A percentile compares a stretch with the other conserved stretches of the same genome.
phyloP scores from a whole-genome alignment of 345 rosid genomes.

The Trapa incisa region DNA sequence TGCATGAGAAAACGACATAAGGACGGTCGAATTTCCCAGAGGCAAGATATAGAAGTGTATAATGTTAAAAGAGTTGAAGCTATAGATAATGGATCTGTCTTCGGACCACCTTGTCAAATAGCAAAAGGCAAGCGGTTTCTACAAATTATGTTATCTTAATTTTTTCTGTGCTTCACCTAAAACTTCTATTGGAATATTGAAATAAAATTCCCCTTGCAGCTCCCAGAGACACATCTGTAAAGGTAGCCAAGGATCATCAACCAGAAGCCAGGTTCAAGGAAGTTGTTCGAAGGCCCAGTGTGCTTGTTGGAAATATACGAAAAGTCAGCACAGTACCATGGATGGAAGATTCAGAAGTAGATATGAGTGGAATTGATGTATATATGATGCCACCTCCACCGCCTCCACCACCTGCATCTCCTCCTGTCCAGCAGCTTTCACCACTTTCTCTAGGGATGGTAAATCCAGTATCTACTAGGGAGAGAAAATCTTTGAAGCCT shows the following conservation, averaged over 20 bases:
- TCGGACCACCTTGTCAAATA: slow-evolving; percentile 28
- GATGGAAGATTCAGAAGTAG: slow-evolving; percentile 47
- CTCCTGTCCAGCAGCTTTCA: slow-evolving; percentile 48
- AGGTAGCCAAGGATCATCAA: slow-evolving; percentile 23
- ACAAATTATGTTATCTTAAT: neutral
- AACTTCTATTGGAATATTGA: neutral
- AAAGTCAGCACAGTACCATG: slow-evolving; percentile 20
- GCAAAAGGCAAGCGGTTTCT: slow-evolving; percentile 47
- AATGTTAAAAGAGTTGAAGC: slow-evolving; percentile 53
- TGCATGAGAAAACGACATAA: slow-evolving; percentile 40
- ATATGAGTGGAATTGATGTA: slow-evolving; percentile 32
- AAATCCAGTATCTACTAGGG: slow-evolving; percentile 38
- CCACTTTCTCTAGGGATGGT: slow-evolving; percentile 31
- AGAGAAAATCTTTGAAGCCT: slow-evolving; percentile 31
- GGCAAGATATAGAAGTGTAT: slow-evolving; percentile 56
- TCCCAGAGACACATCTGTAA: slow-evolving; percentile 27
- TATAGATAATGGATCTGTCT: slow-evolving; percentile 28
- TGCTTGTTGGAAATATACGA: slow-evolving; percentile 28
- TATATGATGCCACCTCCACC: slow-evolving; percentile 35
- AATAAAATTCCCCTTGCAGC: slow-evolving; percentile 24
- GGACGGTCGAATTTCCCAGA: slow-evolving; percentile 34
- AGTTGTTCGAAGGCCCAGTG: slow-evolving; percentile 35
- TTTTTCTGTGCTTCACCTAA: neutral
- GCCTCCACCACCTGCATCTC: slow-evolving; percentile 30
- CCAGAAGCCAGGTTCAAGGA: slow-evolving; percentile 28